These are phyloP conservation scores for Hypholoma sublateritium DNA, from an alignment of 768 basidiomycete species.

Conservation along the genomic window DNA sequence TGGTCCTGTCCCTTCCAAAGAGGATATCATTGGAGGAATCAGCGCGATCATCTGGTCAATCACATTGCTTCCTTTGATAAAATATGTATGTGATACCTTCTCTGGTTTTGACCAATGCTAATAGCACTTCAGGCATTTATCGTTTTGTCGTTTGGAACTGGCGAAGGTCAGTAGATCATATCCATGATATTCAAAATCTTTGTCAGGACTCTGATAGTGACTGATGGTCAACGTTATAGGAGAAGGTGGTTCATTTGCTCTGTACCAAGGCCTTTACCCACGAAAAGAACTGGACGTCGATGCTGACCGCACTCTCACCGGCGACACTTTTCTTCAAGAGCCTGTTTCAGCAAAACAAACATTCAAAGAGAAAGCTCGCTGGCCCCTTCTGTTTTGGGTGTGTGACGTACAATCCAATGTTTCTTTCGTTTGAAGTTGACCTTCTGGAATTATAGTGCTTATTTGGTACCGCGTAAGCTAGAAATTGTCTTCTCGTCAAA, in stretches of 20 bases:
- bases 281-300: slow-evolving; percentile 42
- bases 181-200: slow-evolving; percentile 5
- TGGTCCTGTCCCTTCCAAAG: slow-evolving; percentile 46
- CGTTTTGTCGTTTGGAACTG: slow-evolving; percentile 37
- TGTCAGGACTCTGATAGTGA: no score
- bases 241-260: slow-evolving; percentile 69
- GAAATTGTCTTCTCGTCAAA: neutral
- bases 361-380: slow-evolving; percentile 34
- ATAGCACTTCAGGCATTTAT: slow-evolving; percentile 41
- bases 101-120: neutral
- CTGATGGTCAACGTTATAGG: slow-evolving; percentile 29
- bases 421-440: neutral
- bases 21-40: slow-evolving; percentile 64
- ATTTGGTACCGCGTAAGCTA: slow-evolving; percentile 52
- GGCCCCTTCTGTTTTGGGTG: slow-evolving; percentile 60
- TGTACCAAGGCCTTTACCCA: slow-evolving; percentile 60
- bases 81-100: slow-evolving; percentile 48
- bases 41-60: slow-evolving; percentile 67
- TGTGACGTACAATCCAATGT: slow-evolving; percentile 9
- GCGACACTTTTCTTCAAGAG: slow-evolving; percentile 32
- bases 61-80: slow-evolving; percentile 57
- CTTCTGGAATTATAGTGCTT: slow-evolving; percentile 39
- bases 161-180: slow-evolving; percentile 38
- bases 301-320: slow-evolving; percentile 54
- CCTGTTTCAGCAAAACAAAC: slow-evolving; percentile 12